Conservation (phyloP, 2,329 filamentous ascomycete species). For the Beauveria caledonica region DNA sequence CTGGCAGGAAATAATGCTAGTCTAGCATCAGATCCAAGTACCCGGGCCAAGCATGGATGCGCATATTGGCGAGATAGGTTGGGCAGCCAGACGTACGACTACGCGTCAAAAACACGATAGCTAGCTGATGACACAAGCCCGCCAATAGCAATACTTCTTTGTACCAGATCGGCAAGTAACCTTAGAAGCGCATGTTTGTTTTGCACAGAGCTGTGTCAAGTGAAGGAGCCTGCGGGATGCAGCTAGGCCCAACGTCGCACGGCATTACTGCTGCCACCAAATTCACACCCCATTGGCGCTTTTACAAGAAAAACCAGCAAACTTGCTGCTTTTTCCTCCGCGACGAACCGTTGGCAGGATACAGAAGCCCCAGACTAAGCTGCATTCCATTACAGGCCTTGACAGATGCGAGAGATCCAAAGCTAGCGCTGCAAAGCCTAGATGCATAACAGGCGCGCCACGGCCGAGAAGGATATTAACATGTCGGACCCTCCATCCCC, state of each 20-base stretch:
- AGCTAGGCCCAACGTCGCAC: not conserved
- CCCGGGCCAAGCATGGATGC: no score
- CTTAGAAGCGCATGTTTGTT: not conserved
- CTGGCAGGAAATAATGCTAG: not conserved
- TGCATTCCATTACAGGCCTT: not conserved
- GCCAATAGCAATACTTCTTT: not conserved
- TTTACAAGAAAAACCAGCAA: not conserved
- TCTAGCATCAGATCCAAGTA: no score
- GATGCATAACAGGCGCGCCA: not conserved
- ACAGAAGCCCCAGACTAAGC: not conserved
- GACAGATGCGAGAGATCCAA: not conserved
- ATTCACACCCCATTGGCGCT: not conserved
- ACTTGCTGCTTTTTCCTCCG: not conserved
- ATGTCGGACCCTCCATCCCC: constrained; percentile 12
- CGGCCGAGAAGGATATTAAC: not conserved
- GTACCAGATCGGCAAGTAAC: not conserved
- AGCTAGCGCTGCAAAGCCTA: not conserved
- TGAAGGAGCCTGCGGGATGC: not conserved
- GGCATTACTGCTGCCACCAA: not conserved
- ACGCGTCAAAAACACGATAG: not conserved
- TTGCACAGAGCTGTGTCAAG: not conserved
- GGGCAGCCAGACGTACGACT: constrained; percentile 5
- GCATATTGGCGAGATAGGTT: not conserved
- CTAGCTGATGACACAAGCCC: not conserved
- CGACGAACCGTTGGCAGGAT: not conserved